Evolutionary conservation across 139 green algal species (phyloP).

Genomic region (Diplosphaera chodatii): DNA sequence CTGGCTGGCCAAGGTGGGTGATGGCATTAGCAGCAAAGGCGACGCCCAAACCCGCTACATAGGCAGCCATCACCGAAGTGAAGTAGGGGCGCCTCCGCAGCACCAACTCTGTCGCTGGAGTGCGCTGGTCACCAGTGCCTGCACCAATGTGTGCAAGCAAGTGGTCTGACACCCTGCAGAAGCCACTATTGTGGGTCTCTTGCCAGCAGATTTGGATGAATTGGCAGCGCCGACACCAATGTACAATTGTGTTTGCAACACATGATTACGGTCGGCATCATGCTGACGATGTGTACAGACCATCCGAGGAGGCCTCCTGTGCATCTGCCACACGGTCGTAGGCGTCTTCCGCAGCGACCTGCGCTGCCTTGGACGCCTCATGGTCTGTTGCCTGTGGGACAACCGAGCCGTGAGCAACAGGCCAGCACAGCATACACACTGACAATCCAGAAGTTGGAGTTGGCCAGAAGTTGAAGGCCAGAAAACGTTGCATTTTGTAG

Average conservation of each 20-base stretch:
- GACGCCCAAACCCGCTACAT: slow-evolving; percentile 60
- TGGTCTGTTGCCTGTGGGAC: slow-evolving; percentile 4
- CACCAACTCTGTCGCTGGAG: slow-evolving; percentile 43
- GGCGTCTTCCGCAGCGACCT: slow-evolving; percentile 44
- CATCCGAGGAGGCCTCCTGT: slow-evolving; percentile 16
- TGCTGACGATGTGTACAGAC: not conserved
- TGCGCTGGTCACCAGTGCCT: not conserved
- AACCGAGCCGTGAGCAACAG: no score
- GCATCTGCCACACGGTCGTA: slow-evolving; percentile 55
- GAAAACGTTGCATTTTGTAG: no score
- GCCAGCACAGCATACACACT: no score
- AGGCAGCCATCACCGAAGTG: slow-evolving; percentile 49
- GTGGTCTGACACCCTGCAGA: no score
- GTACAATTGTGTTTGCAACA: no score
- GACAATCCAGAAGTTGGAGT: no score
- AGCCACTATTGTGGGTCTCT: no score
- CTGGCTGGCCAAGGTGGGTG: slow-evolving; percentile 72
- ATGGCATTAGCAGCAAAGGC: slow-evolving; percentile 80
- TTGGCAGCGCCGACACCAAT: no score
- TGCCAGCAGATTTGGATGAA: no score
- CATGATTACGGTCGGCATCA: no score
- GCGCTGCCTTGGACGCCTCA: slow-evolving; percentile 46
- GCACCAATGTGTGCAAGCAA: not conserved
- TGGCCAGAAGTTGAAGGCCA: no score
- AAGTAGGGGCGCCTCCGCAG: slow-evolving; percentile 74